Base-by-base conservation (phyloP, 805 yeast species). In the Candida tammaniensis region DNA sequence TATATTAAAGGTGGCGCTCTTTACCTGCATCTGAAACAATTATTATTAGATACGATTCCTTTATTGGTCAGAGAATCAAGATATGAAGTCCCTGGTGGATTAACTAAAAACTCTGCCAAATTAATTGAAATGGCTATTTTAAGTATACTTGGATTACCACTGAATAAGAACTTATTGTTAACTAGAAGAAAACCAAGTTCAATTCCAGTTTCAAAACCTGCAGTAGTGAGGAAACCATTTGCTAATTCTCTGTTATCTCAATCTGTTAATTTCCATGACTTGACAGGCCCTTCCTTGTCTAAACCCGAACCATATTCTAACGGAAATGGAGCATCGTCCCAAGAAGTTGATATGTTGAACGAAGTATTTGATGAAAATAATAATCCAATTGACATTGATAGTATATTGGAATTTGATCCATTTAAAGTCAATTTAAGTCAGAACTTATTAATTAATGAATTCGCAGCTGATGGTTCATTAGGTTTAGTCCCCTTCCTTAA, bases 1-100 rank as follows among this genome's bases (percentile, higher is more conserved):
- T 86, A 85, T 52, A 79, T 86, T 2, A 78, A 86, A 52, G 87
- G 88, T 24, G 95, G 96, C 0, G 80, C 91, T 1, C 58, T 87
- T 35, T 79, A 81, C 51, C 84, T 78, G 50, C 87, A 80, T 33
- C 77, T 81, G 51, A 82, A 78, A 44, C 68, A 59, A 21, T 59
- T 84, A 30, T 57, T 87, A 30, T 56, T 65, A 14, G 72, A 64
- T 19, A 67, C 78, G 2, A 56, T 81, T 2, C 58, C 64, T 15
- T 75, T 72, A 31, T 58, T 82, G 38, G 74, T 66, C 44, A 47
- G 54, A 10, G 84, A 79, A 46, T 70, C 77, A 29, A 59, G 57
- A 14, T 58, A 69, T 29, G 78, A 74, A 13, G 56, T 78, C 17
- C 78, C 86, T 1, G 87, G 88, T 0, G 69, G 79, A 24, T 53